Evolutionary conservation across 805 yeast species (phyloP).

Genomic region (Myxozyma kluyveri): DNA sequence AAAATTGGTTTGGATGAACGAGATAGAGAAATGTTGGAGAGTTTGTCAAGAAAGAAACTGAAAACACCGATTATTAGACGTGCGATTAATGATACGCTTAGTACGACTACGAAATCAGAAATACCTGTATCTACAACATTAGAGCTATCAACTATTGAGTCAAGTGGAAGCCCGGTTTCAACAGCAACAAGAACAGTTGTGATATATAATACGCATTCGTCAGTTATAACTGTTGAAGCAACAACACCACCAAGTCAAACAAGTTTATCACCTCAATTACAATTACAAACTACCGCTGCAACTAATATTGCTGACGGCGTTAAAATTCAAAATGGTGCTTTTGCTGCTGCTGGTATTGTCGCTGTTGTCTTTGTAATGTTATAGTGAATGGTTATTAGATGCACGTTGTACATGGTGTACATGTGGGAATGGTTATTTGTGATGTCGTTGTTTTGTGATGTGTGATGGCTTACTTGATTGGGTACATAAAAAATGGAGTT

Average conservation of each 20-base stretch:
- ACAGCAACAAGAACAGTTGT: conserved; percentile 15
- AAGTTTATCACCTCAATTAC: neutral
- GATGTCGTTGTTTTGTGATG: no score
- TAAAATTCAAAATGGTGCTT: neutral
- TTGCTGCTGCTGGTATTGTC: conserved; percentile 1
- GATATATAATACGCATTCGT: neutral
- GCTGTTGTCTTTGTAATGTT: conserved; percentile 10
- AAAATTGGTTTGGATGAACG: neutral
- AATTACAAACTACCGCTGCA: conserved; percentile 13
- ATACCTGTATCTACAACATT: conserved; percentile 6
- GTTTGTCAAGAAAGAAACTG: neutral
- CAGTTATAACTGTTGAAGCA: neutral
- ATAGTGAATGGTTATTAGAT: neutral
- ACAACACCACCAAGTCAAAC: neutral
- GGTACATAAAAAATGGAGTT: no score
- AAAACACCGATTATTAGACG: conserved; percentile 5
- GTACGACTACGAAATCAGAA: neutral
- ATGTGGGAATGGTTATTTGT: no score
- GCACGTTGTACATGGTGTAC: no score
- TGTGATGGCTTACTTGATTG: no score
- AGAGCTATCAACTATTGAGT: conserved; percentile 3
- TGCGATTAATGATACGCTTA: conserved; percentile 16
- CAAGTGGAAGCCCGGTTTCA: conserved; percentile 12
- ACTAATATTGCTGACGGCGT: conserved; percentile 1
- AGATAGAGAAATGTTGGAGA: conserved; percentile 1